Base-by-base conservation (phyloP, 371 early-diverging fungal species). In the Enterospora canceri region DNA sequence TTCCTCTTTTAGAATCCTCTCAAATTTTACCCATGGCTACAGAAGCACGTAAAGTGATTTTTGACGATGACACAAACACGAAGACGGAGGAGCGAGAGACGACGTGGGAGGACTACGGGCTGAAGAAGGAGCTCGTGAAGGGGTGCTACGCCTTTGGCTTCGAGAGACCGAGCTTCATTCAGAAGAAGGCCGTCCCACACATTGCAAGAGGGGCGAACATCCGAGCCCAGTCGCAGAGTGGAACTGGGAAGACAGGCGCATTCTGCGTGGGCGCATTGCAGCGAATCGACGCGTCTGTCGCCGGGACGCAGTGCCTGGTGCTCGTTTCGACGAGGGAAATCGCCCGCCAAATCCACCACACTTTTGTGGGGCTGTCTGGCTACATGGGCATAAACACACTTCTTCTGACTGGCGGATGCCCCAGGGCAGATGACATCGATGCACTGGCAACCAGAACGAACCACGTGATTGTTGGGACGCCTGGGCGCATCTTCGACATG, bases 211-310 rank as follows among this genome's bases (percentile, higher is more conserved):
- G 92, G 2, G 83, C 90, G 67, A 92, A 98, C 79, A 64, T 80
- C 5, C 67, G 80, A 49, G 80, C 80, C 31, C 80, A 80, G 61
- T 76, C 80, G 49, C 80, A 80, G 62, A 77, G 75, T 62, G 99
- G 99, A 81, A 97, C 99, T 72, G 99, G 99, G 83, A 98, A 98
- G 85, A 97, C 99, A 0, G 97, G 95, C 31, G 96, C 97, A 12
- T 97, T 98, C 83, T 89, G 91, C 33, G 94, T 98, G 75, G 91
- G 87, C 28, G 87, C 89, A 60, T 84, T 98, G 47, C 96, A 98
- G 79, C 82, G 83, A 51, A 86, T 97, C 63, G 91, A 94, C 79
- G 85, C 86, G 51, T 82, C 83, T 16, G 58, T 86, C 21, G 83
- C 86, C 55, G 86, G 88, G 76, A 88, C 89, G 29, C 99, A 98